Evolutionary conservation across 1,284 basidiomycete species (phyloP).

Genomic region (Puccinia brachypodii): DNA sequence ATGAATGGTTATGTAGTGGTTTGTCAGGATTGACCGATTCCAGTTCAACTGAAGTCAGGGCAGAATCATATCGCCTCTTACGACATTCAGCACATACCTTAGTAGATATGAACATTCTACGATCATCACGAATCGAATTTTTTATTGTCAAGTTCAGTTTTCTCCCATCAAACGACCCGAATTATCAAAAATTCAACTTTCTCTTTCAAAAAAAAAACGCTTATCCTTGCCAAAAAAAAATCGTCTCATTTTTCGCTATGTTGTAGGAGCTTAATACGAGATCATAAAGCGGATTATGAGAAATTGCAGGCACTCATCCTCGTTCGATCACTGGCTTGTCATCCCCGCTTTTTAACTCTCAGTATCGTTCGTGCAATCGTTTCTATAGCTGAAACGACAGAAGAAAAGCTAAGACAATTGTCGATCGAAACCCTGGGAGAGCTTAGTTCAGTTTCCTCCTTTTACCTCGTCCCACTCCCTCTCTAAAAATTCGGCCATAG

Average conservation of each 20-base stretch:
- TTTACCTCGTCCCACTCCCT: constrained; percentile 9
- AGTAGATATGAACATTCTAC: neutral
- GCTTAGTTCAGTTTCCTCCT: constrained; percentile 65
- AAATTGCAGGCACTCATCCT: constrained; percentile 93
- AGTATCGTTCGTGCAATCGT: constrained; percentile 81
- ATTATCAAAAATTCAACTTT: too few species aligned
- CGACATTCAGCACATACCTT: constrained; percentile 11
- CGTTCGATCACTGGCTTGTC: constrained; percentile 72
- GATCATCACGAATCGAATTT: constrained; percentile 12
- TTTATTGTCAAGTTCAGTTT: constrained; percentile 34
- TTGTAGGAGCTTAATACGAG: constrained; percentile 74
- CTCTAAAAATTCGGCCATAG: too few species aligned
- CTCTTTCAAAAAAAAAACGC: too few species aligned
- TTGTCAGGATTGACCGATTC: constrained; percentile 36
- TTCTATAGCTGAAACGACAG: constrained; percentile 86
- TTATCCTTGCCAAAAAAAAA: too few species aligned
- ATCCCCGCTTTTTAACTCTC: constrained; percentile 58
- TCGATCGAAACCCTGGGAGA: constrained; percentile 88
- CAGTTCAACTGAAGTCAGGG: constrained; percentile 13
- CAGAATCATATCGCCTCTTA: constrained; percentile 36
- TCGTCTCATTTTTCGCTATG: neutral
- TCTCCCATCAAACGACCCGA: neutral
- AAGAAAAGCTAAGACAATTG: constrained; percentile 81
- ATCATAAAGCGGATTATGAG: constrained; percentile 78
- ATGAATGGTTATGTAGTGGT: constrained; percentile 8